Evolutionary conservation across 148 eudicot genomes (phyloP).

Genomic region (Dysphania ambrosioides): DNA sequence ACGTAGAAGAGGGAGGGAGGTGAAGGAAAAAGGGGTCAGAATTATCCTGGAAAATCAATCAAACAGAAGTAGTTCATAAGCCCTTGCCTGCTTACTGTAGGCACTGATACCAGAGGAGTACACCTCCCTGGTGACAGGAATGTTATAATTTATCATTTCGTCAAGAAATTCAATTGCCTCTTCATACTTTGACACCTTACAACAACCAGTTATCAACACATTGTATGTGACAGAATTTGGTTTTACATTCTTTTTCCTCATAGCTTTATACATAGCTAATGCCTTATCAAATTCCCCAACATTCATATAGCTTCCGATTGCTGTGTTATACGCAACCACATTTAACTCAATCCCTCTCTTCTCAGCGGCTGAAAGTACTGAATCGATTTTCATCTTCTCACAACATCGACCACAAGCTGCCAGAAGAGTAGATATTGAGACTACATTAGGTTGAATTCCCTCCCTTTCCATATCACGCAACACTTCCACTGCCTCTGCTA

Average conservation of each 20-base stretch:
- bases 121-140: constrained; percentile 73
- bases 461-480: constrained; percentile 80
- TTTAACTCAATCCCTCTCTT: constrained; percentile 64
- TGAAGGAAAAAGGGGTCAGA: constrained; percentile 20
- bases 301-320: constrained; percentile 87
- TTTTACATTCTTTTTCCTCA: constrained; percentile 66
- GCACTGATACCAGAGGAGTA: constrained; percentile 86
- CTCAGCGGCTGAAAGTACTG: constrained; percentile 78
- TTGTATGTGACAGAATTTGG: constrained; percentile 80
- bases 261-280: constrained; percentile 47
- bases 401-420: constrained; percentile 87
- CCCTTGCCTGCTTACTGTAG: constrained; percentile 82
- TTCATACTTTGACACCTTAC: constrained; percentile 76
- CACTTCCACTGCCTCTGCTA: constrained; percentile 74
- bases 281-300: constrained; percentile 83
- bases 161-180: constrained; percentile 67
- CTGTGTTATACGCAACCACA: constrained; percentile 79
- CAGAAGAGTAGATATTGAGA: constrained; percentile 77
- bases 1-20: neutral
- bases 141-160: constrained; percentile 57
- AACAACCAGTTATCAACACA: constrained; percentile 79
- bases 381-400: constrained; percentile 76
- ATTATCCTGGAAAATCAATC: constrained; percentile 17
- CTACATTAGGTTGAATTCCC: constrained; percentile 78
- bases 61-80: constrained; percentile 9